Percentiles rank a stretch among this genome's conserved stretches.
Evolutionary conservation across 2,329 filamentous ascomycete genomes (phyloP).

Genomic region (Arthrobotrys entomopaga): DNA sequence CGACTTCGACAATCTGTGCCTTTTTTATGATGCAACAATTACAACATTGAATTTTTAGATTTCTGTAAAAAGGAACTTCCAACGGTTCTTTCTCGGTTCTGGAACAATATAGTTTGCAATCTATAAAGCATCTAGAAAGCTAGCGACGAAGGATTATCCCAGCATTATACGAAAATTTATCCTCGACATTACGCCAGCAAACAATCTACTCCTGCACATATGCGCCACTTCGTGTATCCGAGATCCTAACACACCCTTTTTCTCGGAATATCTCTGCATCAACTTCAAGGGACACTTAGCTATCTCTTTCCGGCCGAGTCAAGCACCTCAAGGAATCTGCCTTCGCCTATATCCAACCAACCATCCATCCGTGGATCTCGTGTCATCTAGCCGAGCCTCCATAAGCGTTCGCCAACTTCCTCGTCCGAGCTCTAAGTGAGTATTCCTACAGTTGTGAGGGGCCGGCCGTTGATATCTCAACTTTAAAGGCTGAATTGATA

Average conservation of each 20-base stretch:
- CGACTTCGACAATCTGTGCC: slow-evolving; percentile 39
- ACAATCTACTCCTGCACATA: neutral
- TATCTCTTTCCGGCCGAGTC: too few species aligned
- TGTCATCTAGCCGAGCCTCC: too few species aligned
- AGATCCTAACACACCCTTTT: neutral
- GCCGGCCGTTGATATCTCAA: neutral
- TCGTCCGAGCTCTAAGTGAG: too few species aligned
- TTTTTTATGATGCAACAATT: slow-evolving; percentile 39
- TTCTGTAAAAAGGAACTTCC: slow-evolving; percentile 5
- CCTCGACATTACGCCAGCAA: neutral
- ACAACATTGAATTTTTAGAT: slow-evolving; percentile 15
- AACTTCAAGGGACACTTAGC: too few species aligned
- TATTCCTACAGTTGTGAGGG: too few species aligned
- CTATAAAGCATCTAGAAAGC: slow-evolving; percentile 7
- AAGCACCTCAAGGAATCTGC: slow-evolving; percentile 6
- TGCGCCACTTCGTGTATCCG: neutral
- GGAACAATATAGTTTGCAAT: slow-evolving; percentile 1
- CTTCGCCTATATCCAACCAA: slow-evolving; percentile 28
- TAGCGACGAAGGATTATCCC: neutral
- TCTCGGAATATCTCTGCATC: too few species aligned
- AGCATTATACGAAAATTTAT: neutral
- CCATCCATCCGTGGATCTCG: neutral
- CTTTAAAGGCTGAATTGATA: slow-evolving; percentile 34
- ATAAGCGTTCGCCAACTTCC: too few species aligned
- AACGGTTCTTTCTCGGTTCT: slow-evolving; percentile 15